These are phyloP conservation scores for Pichia cabralensis DNA, from an alignment of 805 yeast genomes.

Conservation along the genomic window DNA sequence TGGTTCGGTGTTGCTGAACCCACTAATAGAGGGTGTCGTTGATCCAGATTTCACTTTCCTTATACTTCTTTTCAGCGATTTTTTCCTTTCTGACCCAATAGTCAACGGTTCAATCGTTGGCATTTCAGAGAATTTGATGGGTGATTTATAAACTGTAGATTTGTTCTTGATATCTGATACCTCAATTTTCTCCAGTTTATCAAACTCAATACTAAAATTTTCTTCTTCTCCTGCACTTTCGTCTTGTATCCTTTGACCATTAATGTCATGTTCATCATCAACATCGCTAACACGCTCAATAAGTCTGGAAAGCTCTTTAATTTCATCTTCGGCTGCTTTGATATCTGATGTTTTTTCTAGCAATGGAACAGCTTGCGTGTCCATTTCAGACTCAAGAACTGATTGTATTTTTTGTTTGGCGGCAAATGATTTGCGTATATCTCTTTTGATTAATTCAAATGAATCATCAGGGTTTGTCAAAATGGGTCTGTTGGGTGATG, in stretches of 20 bases:
- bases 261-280: constrained; percentile 14
- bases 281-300: constrained; percentile 14
- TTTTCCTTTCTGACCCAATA: constrained; percentile 19
- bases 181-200: constrained; percentile 23
- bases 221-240: no score
- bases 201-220: constrained; percentile 18
- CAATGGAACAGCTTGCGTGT: no score
- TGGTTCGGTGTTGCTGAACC: constrained; percentile 8
- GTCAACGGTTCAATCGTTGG: constrained; percentile 26
- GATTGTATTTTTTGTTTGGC: constrained; percentile 10
- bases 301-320: constrained; percentile 13
- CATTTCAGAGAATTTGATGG: constrained; percentile 25
- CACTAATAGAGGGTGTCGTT: no score
- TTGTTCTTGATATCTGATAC: constrained; percentile 16
- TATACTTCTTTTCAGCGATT: constrained; percentile 14
- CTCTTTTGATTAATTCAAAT: constrained; percentile 22
- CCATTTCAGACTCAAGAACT: no score
- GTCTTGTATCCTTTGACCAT: constrained; percentile 18
- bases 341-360: no score
- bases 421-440: constrained; percentile 24
- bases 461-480: constrained; percentile 15
- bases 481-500: no score
- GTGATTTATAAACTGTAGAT: constrained; percentile 15
- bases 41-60: constrained; percentile 1
- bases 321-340: constrained; percentile 10